Evolutionary conservation across 176 grass and related monocot species (phyloP).

Genomic region (Bolboschoenus planiculmis): DNA sequence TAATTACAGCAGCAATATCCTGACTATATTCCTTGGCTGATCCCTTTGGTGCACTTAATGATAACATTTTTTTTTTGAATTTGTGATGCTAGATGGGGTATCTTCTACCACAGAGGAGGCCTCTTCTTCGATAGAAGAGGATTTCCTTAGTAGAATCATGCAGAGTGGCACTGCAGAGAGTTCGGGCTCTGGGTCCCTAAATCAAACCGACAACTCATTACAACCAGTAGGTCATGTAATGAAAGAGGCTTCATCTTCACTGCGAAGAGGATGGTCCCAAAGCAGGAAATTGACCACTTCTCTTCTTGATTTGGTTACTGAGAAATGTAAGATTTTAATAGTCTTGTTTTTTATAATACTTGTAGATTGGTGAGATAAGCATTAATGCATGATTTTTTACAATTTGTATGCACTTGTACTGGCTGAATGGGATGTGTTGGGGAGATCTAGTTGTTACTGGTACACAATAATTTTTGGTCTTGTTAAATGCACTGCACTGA

Average conservation of each 20-base stretch:
- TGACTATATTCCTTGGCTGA: not conserved
- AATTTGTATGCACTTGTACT: not conserved
- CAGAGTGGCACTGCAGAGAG: slow-evolving; percentile 65
- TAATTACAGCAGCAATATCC: not conserved
- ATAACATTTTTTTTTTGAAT: not conserved
- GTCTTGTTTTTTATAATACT: slow-evolving; percentile 27
- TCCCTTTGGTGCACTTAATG: not conserved
- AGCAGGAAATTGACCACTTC: slow-evolving; percentile 33
- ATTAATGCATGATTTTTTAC: slow-evolving; percentile 16
- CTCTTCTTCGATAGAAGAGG: slow-evolving; percentile 33
- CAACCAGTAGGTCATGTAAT: slow-evolving; percentile 32
- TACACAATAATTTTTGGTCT: not conserved
- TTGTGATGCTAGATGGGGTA: slow-evolving; percentile 43
- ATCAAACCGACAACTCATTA: slow-evolving; percentile 35
- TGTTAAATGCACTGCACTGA: not conserved
- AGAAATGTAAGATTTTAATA: slow-evolving; percentile 7
- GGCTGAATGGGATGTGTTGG: not conserved
- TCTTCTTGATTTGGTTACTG: slow-evolving; percentile 12
- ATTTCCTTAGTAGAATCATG: slow-evolving; percentile 48
- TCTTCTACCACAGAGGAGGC: slow-evolving; percentile 35
- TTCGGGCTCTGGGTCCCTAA: slow-evolving; percentile 32
- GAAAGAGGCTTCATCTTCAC: slow-evolving; percentile 35
- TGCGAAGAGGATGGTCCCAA: slow-evolving; percentile 35
- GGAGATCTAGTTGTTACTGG: not conserved
- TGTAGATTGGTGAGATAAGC: slow-evolving; percentile 40